Conservation (phyloP, 306 rosid genomes). For the Luffa acutangula region DNA sequence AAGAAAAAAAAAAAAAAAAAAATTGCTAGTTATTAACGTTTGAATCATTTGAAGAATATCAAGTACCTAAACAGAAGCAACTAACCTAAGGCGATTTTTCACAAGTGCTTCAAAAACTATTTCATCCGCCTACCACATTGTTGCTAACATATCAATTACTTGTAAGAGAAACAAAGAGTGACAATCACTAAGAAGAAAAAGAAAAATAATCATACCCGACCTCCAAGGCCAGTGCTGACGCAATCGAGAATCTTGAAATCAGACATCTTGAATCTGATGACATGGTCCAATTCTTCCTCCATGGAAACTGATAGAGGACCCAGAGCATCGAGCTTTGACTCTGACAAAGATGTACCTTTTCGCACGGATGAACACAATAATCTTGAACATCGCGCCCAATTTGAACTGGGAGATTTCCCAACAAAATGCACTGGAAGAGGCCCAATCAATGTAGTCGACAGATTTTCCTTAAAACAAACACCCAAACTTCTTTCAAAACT, state of each 20-base stretch:
- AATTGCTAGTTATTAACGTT: constrained; percentile 13
- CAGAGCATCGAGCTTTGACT: constrained; percentile 28
- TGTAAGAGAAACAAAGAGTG: neutral
- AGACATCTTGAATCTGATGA: constrained; percentile 63
- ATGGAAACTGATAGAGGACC: constrained; percentile 20
- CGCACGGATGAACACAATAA: constrained; percentile 36
- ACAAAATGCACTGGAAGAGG: constrained; percentile 29
- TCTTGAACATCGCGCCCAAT: constrained; percentile 22
- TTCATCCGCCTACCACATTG: constrained; percentile 66
- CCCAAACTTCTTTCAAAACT: constrained; percentile 30
- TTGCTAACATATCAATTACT: constrained; percentile 10
- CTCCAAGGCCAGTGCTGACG: constrained; percentile 85
- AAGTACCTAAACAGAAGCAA: constrained; percentile 16
- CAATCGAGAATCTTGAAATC: constrained; percentile 55
- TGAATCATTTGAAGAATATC: constrained; percentile 13
- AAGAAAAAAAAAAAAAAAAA: neutral
- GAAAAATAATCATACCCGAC: constrained; percentile 59
- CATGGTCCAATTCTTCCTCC: constrained; percentile 84
- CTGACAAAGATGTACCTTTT: constrained; percentile 34
- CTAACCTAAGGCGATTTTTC: constrained; percentile 61
- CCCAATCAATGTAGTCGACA: constrained; percentile 45
- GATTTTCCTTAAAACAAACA: constrained; percentile 34
- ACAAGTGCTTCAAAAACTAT: constrained; percentile 69
- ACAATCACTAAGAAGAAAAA: neutral
- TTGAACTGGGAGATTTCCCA: constrained; percentile 19